phyloP scores from a whole-genome alignment of 169 alveolate species.

The Babesia caballi region DNA sequence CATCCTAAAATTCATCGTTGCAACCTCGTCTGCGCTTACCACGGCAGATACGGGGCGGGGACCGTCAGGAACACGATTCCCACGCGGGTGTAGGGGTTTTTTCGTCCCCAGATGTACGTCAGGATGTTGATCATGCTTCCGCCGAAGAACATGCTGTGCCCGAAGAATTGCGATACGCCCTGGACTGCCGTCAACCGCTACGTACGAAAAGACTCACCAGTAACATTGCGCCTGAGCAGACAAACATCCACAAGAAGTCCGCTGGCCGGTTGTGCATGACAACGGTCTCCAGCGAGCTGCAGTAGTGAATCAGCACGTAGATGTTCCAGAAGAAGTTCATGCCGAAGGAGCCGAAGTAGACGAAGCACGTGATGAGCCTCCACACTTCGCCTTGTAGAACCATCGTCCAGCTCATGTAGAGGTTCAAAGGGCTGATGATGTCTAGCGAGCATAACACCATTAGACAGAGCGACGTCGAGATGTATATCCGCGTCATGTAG shows the following conservation, averaged over 20 bases:
- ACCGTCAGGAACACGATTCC: slow-evolving; percentile 84
- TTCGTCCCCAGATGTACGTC: slow-evolving; percentile 90
- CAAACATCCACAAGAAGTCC: slow-evolving; percentile 83
- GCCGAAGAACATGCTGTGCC: slow-evolving; percentile 83
- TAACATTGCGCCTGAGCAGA: slow-evolving; percentile 74
- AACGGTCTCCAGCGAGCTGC: slow-evolving; percentile 78
- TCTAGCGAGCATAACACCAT: slow-evolving; percentile 82
- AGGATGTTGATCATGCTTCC: slow-evolving; percentile 89
- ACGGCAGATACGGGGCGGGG: slow-evolving; percentile 88
- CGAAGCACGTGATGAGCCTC: slow-evolving; percentile 87
- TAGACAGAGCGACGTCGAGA: slow-evolving; percentile 74
- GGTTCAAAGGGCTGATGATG: slow-evolving; percentile 78
- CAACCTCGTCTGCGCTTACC: slow-evolving; percentile 47
- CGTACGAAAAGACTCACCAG: slow-evolving; percentile 27
- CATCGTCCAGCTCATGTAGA: slow-evolving; percentile 82
- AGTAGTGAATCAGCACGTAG: slow-evolving; percentile 81
- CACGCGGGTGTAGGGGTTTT: slow-evolving; percentile 84
- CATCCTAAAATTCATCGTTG: slow-evolving; percentile 57
- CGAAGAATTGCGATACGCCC: slow-evolving; percentile 70
- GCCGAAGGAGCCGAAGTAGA: slow-evolving; percentile 88
- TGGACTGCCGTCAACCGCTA: not conserved
- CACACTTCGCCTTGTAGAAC: slow-evolving; percentile 82
- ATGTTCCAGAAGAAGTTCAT: slow-evolving; percentile 89
- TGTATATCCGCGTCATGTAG: slow-evolving; percentile 77
- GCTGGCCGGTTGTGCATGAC: slow-evolving; percentile 81